Evolutionary conservation across 2,329 filamentous ascomycete genomes (phyloP).

Genomic region (Aspergillus piperis): DNA sequence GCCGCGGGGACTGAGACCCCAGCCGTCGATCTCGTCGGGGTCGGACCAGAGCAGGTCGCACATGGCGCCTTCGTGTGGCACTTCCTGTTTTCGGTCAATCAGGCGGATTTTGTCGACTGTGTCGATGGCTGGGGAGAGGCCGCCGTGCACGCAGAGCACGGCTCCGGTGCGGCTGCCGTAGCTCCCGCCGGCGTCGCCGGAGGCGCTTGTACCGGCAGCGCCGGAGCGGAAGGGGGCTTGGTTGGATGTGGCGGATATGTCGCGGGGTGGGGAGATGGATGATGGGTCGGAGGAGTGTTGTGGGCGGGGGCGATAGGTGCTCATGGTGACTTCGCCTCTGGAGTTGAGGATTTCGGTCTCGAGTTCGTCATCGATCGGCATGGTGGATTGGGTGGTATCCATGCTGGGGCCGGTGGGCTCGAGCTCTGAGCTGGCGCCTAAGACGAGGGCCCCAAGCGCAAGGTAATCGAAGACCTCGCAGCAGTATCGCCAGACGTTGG

Average conservation of each 20-base stretch:
- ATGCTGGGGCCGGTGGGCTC: conserved; percentile 59
- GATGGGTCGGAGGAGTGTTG: conserved; percentile 38
- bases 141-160: conserved; percentile 93
- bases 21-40: conserved; percentile 91
- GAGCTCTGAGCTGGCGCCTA: conserved; percentile 73
- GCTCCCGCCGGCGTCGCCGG: conserved; percentile 63
- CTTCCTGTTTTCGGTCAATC: conserved; percentile 95
- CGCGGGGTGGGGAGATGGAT: conserved; percentile 42
- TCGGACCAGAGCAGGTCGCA: conserved; percentile 98
- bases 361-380: conserved; percentile 65
- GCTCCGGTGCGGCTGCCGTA: conserved; percentile 66
- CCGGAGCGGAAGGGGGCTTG: conserved; percentile 60
- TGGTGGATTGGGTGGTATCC: conserved; percentile 52
- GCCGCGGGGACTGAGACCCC: conserved; percentile 90
- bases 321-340: conserved; percentile 73
- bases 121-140: conserved; percentile 86
- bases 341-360: conserved; percentile 94
- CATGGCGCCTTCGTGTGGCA: conserved; percentile 98
- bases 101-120: conserved; percentile 93
- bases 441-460: conserved; percentile 81
- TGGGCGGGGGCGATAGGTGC: conserved; percentile 39
- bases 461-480: conserved; percentile 98
- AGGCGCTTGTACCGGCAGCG: conserved; percentile 76
- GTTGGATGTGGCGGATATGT: conserved; percentile 46
- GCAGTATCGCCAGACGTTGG: conserved; percentile 96